These are phyloP conservation scores for Clavulina sp. DNA, from an alignment of 768 basidiomycete genomes.

Conservation along the genomic window DNA sequence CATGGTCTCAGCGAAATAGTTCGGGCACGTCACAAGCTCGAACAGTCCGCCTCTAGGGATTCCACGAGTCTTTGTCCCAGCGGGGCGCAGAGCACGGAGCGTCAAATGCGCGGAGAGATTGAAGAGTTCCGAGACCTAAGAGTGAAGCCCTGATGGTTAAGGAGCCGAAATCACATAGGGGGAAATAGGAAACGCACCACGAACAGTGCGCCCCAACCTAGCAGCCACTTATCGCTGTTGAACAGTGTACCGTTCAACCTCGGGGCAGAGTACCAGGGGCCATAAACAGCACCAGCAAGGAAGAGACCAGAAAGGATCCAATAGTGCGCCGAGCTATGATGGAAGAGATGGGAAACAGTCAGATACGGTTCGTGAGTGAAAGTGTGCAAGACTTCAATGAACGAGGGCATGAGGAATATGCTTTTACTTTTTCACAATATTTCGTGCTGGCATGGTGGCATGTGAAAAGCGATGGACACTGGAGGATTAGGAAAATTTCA, in stretches of 20 bases:
- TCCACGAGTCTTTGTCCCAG: slow-evolving; percentile 57
- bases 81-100: slow-evolving; percentile 67
- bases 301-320: slow-evolving; percentile 62
- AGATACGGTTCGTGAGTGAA: neutral
- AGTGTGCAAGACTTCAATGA: too few species aligned
- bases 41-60: slow-evolving; percentile 92
- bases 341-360: neutral
- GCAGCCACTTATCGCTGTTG: slow-evolving; percentile 49
- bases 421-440: slow-evolving; percentile 79
- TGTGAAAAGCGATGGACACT: slow-evolving; percentile 92
- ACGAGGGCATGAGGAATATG: neutral
- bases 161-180: neutral
- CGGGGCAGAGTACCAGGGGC: slow-evolving; percentile 52
- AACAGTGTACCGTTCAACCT: slow-evolving; percentile 46
- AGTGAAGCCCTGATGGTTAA: neutral
- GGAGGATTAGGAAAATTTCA: too few species aligned
- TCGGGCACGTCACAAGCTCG: slow-evolving; percentile 68
- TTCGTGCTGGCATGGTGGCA: slow-evolving; percentile 75
- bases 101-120: slow-evolving; percentile 73
- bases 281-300: slow-evolving; percentile 66
- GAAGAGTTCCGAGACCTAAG: slow-evolving; percentile 65
- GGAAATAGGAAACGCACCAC: slow-evolving; percentile 33
- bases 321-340: slow-evolving; percentile 69
- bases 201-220: slow-evolving; percentile 49
- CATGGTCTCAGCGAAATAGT: slow-evolving; percentile 83